Evolutionary conservation across 2,329 filamentous ascomycete genomes (phyloP).

Genomic region (Exophiala aquamarina): DNA sequence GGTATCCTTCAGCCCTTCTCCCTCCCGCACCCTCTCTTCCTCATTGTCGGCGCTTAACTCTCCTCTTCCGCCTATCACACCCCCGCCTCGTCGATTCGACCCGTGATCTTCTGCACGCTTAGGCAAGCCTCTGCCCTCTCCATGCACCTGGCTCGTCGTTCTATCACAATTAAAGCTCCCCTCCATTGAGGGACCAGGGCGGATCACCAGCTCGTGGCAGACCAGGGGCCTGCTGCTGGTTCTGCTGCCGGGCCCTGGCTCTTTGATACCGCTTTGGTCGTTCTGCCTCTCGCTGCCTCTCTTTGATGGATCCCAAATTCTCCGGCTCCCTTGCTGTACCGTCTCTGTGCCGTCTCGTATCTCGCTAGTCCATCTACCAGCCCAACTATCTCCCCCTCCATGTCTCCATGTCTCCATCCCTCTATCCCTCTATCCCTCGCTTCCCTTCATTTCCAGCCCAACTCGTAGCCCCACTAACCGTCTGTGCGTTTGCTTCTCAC

Average conservation of each 20-base stretch:
- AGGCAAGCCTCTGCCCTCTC: slow-evolving; percentile 1
- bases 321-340: slow-evolving; percentile 11
- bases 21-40: slow-evolving; percentile 22
- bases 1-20: slow-evolving; percentile 1
- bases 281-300: slow-evolving; percentile 8
- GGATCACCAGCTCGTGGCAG: slow-evolving; percentile 18
- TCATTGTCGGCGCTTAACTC: slow-evolving; percentile 22
- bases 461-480: neutral
- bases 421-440: neutral
- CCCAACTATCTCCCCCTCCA: too few relatives aligned
- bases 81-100: neutral
- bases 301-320: slow-evolving; percentile 23
- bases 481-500: neutral
- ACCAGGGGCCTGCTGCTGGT: slow-evolving; percentile 3
- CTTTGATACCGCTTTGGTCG: too few relatives aligned
- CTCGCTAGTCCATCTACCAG: too few relatives aligned
- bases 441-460: slow-evolving; percentile 1
- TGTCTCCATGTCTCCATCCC: neutral
- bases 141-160: slow-evolving; percentile 10
- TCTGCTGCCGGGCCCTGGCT: too few relatives aligned
- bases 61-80: slow-evolving; percentile 10
- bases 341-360: too few relatives aligned
- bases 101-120: slow-evolving; percentile 17
- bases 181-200: slow-evolving; percentile 7
- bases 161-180: slow-evolving; percentile 9